Base-by-base conservation (phyloP, 2,329 filamentous ascomycete genomes). In the Neofusicoccum sp. region DNA sequence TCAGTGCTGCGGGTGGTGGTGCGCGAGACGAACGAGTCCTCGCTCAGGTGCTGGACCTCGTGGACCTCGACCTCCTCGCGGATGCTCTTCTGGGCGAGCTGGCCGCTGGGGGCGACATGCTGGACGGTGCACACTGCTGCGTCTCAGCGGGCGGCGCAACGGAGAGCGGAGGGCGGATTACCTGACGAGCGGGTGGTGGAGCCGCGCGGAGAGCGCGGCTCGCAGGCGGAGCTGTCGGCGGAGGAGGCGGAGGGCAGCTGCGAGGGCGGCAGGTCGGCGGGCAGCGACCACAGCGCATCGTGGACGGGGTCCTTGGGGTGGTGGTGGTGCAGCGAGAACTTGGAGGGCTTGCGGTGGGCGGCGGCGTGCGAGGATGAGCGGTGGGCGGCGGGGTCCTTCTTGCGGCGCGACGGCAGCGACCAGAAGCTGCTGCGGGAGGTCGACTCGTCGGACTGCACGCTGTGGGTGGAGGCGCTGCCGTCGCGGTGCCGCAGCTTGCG, bases 181-280 rank as follows among this genome's bases (percentile, higher is more conserved):
- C 61, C 62, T 56, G 14, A 58, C 11, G 57, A 51, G 8, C 28
- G 30, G 31, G 24, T 41, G 16, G 34, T 43, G 26, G 36, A 38
- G n/a, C 24, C 34, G 4, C 30, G 36, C 11, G 44, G 48, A 16
- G 48, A 40, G 12, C 41, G 38, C 28, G 58, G 61, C 20, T 30
- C 41, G 8, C 11, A 16, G 28, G 12, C 31, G 3, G 33, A 30
- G 14, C 40, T 14, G 59, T 74, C 71, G 14, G 73, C 53, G 12
- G 70, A 63, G 40, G 66, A 69, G 16, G 71, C 71, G 20, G 73
- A 75, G 31, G 73, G 71, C 6, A 36, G 16, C 47, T 51, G 47
- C 4, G 47, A 34, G 11, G 69, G 68, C 20, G 74, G 62, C n/a
- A 70, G 66, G 14, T 36, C n/a, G 20, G 53, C 40, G 12, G 38